phyloP scores from a whole-genome alignment of 192 early-diverging fungal species.

The Borealophlyctis nickersoniae region DNA sequence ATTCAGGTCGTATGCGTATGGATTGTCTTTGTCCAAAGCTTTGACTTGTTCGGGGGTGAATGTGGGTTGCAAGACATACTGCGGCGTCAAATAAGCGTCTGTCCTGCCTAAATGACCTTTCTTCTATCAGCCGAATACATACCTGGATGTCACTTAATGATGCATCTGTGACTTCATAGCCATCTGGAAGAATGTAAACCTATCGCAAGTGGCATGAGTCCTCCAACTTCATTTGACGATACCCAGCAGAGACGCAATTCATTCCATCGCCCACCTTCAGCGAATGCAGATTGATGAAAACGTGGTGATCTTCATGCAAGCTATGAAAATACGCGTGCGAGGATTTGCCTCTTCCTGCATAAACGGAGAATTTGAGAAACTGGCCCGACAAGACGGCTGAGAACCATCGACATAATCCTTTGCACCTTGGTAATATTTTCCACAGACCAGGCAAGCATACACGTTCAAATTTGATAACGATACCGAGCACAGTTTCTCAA shows the following conservation, averaged over 20 bases:
- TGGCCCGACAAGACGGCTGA: neutral
- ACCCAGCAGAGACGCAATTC: constrained; percentile 7
- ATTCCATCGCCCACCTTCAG: constrained; percentile 55
- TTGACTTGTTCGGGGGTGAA: constrained; percentile 68
- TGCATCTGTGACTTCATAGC: constrained; percentile 81
- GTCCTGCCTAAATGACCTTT: too few relatives aligned
- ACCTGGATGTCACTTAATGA: constrained; percentile 93
- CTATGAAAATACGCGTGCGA: constrained; percentile 97
- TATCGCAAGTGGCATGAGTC: constrained; percentile 12
- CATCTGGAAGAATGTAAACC: constrained; percentile 91
- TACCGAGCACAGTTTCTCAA: constrained; percentile 95
- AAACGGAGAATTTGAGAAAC: too few relatives aligned
- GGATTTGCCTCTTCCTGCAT: constrained; percentile 77
- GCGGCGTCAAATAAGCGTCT: too few relatives aligned
- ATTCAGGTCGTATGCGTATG: constrained; percentile 73
- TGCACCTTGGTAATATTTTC: constrained; percentile 88
- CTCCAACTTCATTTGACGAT: neutral
- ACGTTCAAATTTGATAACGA: constrained; percentile 91
- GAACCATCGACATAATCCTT: neutral
- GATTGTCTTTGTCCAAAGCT: constrained; percentile 59
- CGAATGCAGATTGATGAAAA: constrained; percentile 88
- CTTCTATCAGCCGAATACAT: constrained; percentile 1
- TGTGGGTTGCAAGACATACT: constrained; percentile 82
- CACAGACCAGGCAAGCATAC: constrained; percentile 94
- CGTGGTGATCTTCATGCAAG: constrained; percentile 91